A percentile compares a stretch with the other conserved stretches of the same genome.
Conservation (phyloP, 2,329 filamentous ascomycete species). For the Amylocarpus encephaloides region DNA sequence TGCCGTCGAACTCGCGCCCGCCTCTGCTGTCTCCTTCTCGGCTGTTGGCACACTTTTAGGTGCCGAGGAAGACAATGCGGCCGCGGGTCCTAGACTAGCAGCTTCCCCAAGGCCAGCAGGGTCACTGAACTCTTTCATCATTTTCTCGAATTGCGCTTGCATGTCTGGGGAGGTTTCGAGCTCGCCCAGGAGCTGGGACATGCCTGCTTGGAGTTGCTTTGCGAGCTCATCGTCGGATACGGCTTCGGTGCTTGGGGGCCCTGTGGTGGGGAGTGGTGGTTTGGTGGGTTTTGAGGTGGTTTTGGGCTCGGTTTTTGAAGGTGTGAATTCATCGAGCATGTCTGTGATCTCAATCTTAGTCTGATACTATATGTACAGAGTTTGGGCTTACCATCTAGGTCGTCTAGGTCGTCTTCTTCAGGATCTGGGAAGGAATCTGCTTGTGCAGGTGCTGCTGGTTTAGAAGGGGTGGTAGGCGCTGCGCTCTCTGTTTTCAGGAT, state of each 20-base stretch:
- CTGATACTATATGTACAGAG: not conserved
- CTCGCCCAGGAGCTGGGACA: constrained; percentile 75
- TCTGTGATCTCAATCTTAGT: constrained; percentile 45
- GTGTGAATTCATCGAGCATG: constrained; percentile 85
- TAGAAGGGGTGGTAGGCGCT: not conserved
- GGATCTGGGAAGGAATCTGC: constrained; percentile 69
- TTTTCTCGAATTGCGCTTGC: constrained; percentile 69
- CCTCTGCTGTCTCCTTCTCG: constrained; percentile 8
- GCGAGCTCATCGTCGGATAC: constrained; percentile 72
- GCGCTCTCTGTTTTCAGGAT: constrained; percentile 7
- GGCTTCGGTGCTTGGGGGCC: constrained; percentile 31
- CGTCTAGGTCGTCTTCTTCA: constrained; percentile 86
- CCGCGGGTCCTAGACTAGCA: not conserved
- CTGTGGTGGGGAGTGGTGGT: constrained; percentile 10
- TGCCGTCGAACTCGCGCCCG: constrained; percentile 8
- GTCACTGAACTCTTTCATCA: constrained; percentile 66
- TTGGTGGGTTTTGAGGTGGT: constrained; percentile 28
- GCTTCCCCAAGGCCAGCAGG: constrained; percentile 37
- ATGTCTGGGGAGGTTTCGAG: constrained; percentile 64
- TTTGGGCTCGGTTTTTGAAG: constrained; percentile 51
- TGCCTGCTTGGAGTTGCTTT: constrained; percentile 80
- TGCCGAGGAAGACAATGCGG: constrained; percentile 15
- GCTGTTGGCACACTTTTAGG: constrained; percentile 7
- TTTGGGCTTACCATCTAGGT: constrained; percentile 66
- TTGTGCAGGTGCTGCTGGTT: constrained; percentile 7